Conservation (phyloP, 1,139 yeast species). For the Blastobotrys petasosporus region DNA sequence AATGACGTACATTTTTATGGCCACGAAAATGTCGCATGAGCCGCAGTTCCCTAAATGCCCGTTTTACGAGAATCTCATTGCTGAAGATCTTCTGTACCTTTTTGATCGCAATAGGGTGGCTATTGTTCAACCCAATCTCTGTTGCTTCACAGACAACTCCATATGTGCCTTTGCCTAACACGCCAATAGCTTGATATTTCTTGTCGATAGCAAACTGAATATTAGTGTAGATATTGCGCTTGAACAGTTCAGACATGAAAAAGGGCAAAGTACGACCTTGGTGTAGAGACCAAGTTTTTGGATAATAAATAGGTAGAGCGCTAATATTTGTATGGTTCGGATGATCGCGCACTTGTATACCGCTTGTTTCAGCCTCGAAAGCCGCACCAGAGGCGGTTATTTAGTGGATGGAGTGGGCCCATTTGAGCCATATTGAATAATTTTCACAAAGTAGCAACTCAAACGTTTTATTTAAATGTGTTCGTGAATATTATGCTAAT, state of each 20-base stretch:
- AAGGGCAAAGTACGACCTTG: too few relatives aligned
- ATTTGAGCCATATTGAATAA: too few relatives aligned
- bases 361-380: too few relatives aligned
- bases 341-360: too few relatives aligned
- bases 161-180: conserved; percentile 82
- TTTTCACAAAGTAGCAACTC: too few relatives aligned
- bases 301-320: too few relatives aligned
- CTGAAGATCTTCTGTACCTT: conserved; percentile 85
- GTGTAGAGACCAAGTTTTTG: too few relatives aligned
- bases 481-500: not conserved
- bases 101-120: conserved; percentile 57
- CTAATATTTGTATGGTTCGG: too few relatives aligned
- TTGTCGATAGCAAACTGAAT: conserved; percentile 53
- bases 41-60: conserved; percentile 85
- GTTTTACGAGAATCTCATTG: conserved; percentile 78
- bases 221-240: conserved; percentile 18
- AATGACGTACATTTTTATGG: conserved; percentile 27
- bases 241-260: conserved; percentile 4
- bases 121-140: conserved; percentile 36
- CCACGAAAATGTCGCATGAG: conserved; percentile 87
- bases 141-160: conserved; percentile 80
- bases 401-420: too few relatives aligned
- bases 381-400: too few relatives aligned
- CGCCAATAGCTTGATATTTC: conserved; percentile 51
- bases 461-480: too few relatives aligned